These are phyloP conservation scores for Hevea brasiliensis DNA, from an alignment of 345 rosid species.

Conservation along the genomic window DNA sequence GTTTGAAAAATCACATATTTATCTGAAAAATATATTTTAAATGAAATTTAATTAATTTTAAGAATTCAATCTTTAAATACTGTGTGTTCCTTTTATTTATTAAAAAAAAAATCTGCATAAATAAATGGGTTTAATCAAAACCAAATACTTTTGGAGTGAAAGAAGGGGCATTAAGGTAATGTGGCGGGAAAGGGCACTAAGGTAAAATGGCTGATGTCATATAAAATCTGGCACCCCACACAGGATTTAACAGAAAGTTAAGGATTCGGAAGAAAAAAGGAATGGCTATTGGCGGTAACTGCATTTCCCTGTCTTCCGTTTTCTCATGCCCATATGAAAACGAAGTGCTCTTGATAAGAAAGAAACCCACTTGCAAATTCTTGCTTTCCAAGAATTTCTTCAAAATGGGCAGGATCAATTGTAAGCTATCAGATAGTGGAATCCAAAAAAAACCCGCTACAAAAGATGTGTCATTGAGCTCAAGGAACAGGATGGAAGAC, in stretches of 20 bases:
- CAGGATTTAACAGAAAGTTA: background rate
- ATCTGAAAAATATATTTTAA: no score
- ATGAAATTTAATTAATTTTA: no score
- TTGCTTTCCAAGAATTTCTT: slow-evolving; percentile 22
- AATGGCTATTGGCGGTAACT: slow-evolving; percentile 39
- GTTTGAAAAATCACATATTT: no score
- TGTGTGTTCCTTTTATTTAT: no score
- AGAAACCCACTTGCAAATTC: slow-evolving; percentile 20
- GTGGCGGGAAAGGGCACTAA: background rate
- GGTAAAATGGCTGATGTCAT: background rate
- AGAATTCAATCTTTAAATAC: no score
- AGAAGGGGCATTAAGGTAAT: background rate
- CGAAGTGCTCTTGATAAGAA: slow-evolving; percentile 3
- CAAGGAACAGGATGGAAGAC: slow-evolving; percentile 57
- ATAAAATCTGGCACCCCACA: background rate
- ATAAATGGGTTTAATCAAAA: no score
- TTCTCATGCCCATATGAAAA: slow-evolving; percentile 24
- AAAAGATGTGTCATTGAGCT: slow-evolving; percentile 34
- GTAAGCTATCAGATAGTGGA: slow-evolving; percentile 48
- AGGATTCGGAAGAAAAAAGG: background rate
- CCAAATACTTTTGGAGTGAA: background rate
- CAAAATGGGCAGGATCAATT: slow-evolving; percentile 35
- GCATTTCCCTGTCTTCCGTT: slow-evolving; percentile 31
- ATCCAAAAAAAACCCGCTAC: slow-evolving; percentile 33
- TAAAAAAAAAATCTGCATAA: no score